Evolutionary conservation across 805 yeast genomes (phyloP), one percentile per base, ranked within the genome.

Genomic region (Yamadazyma kitorensis): DNA sequence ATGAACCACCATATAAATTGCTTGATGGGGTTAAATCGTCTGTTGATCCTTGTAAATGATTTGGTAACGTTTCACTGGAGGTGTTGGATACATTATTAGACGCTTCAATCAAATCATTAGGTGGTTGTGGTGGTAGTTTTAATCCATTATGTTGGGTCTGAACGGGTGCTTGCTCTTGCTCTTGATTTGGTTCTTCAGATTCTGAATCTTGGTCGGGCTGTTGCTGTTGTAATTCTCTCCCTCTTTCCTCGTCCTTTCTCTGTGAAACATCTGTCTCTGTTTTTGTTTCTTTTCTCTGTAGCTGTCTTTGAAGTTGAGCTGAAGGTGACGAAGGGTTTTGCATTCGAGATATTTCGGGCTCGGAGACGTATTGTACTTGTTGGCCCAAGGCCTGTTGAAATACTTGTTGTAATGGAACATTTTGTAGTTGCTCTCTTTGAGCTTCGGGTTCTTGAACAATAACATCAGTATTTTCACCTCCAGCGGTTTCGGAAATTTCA

Each of bases 1-100:
- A 45, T 7, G 70, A 63, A 3, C 72, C 72, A 5, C 72, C 71
- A 40, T 67, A 67, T 29, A 65, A 29, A 39, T 64, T 64, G 18
- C 48, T 52, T 20, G 54, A 40, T 7, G 41, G 37, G 3, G 31
- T 21, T 22, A 29, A 24, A 15, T 37, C 41, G 9, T 30, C 39
- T 4, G 23, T 18, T 5, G 38, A 29, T 2, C n/a, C 27, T 17
- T 29, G 32, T 6, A 60, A 55, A 34, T 57, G 57, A 27, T 41
- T 44, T 3, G 45, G 39, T 6, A 52, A 43, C 6, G 35, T 24
- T 11, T 27, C 17, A 12, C 25, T 31, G 17, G 27, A 15, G n/a
- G 7, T 8, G n/a, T n/a, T n/a, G n/a, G n/a, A n/a, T n/a, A n/a
- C n/a, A n/a, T n/a, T n/a, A n/a, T n/a, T n/a, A n/a, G n/a, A n/a